These are phyloP conservation scores for Pleurotus platypus DNA, from an alignment of 768 basidiomycete genomes.

Conservation along the genomic window DNA sequence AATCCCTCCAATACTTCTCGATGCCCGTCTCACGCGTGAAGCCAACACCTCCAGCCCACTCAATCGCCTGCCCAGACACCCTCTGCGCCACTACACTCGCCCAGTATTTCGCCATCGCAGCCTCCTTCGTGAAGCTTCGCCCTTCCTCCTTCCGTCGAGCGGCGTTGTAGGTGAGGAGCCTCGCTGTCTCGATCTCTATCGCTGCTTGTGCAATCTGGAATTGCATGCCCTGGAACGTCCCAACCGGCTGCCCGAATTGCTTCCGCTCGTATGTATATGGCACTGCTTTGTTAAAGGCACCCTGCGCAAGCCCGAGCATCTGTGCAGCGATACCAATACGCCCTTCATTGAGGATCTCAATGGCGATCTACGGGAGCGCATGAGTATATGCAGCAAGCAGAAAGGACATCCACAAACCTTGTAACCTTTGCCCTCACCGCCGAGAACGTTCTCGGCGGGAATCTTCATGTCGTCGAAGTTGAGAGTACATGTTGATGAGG, in stretches of 20 bases:
- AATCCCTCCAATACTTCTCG: constrained; percentile 96
- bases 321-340: constrained; percentile 98
- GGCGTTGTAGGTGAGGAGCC: constrained; percentile 93
- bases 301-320: constrained; percentile 97
- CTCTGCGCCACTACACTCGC: constrained; percentile 85
- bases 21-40: constrained; percentile 93
- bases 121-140: constrained; percentile 81
- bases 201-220: constrained; percentile 93
- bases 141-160: constrained; percentile 94
- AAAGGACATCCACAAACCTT: constrained; percentile 42
- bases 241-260: constrained; percentile 93
- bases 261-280: constrained; percentile 91
- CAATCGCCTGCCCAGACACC: constrained; percentile 87
- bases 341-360: constrained; percentile 95
- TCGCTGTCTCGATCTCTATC: constrained; percentile 84
- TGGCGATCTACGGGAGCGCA: constrained; percentile 63
- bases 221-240: constrained; percentile 94
- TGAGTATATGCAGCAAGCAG: not conserved
- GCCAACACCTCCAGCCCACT: constrained; percentile 93
- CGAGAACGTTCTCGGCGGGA: constrained; percentile 85
- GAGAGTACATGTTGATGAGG: constrained; percentile 92
- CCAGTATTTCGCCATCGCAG: constrained; percentile 98
- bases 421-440: constrained; percentile 89
- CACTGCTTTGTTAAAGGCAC: constrained; percentile 94
- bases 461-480: constrained; percentile 91